Base-by-base conservation (phyloP, 192 early-diverging fungal genomes). In the Spizellomyces sp. region DNA sequence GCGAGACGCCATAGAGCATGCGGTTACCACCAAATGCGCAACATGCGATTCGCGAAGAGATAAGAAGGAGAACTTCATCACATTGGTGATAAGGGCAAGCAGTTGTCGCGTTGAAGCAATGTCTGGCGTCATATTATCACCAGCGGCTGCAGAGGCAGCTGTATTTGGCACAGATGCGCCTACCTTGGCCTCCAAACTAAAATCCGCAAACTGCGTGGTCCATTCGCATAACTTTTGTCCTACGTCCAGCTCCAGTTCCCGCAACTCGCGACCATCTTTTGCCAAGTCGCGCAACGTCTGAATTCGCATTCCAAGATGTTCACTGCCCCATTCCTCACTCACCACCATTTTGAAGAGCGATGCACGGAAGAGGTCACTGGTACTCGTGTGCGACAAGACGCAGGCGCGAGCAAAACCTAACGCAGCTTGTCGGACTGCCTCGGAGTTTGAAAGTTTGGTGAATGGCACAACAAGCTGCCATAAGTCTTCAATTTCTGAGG, bases 31-130 rank as follows among this genome's bases (percentile, higher is more conserved):
- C 21, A 67, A 48, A 12, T 55, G 10, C 10, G 64, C n/a, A 56
- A 79, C 71, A 17, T 62, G 58, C 10, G 52, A 21, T 44, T 48
- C 45, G 12, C 58, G 62, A 7, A 79, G 48, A 9, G 41, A 52
- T 8, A 73, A 62, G 62, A 56, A 79, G 27, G 78, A 79, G 50
- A 64, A 79, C 67, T 79, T 79, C 69, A 79, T 45, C 3, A 79
- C 57, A 52, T 79, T 75, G 41, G 62, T 55, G 15, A 69, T 57
- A 19, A 70, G 62, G 6, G 48, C 44, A 45, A 79, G 36, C 22
- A 79, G 43, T 7, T 61, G 42, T 14, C 70, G 45, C 8, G 64
- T 45, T 19, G 57, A 62, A 8, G 44, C 59, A 9, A 70, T 45
- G 10, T 64, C 50, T 8, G 60, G 41, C 9, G 22, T 8, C 9